These are phyloP conservation scores for Cladosporium halotolerans DNA, from an alignment of 2,329 filamentous ascomycete genomes.

Conservation along the genomic window DNA sequence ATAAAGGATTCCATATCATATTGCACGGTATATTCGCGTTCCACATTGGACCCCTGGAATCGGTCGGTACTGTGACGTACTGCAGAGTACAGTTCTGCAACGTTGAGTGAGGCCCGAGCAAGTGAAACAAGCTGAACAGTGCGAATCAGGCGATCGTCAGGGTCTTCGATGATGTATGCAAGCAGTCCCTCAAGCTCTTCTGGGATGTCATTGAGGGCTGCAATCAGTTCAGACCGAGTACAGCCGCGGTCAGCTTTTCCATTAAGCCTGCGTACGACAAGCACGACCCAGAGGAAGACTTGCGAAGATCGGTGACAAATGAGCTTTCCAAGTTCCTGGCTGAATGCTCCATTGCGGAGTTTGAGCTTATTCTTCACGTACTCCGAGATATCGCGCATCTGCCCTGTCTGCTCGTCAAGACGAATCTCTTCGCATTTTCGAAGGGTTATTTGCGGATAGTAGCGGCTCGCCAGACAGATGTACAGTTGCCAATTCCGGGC, in stretches of 20 bases:
- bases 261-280: neutral
- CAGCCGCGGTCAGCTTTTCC: neutral
- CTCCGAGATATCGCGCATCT: neutral
- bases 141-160: no score
- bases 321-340: slow-evolving; percentile 18
- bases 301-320: neutral
- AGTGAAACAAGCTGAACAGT: no score
- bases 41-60: no score
- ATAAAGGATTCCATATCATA: slow-evolving; percentile 30
- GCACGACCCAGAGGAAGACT: neutral
- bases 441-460: slow-evolving; percentile 27
- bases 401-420: neutral
- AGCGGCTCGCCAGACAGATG: slow-evolving; percentile 39
- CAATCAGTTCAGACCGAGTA: neutral
- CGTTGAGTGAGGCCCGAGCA: no score
- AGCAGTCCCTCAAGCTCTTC: neutral
- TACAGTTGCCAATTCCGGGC: slow-evolving; percentile 14
- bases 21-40: slow-evolving; percentile 15
- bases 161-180: neutral
- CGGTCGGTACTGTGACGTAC: no score
- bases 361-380: neutral
- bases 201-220: neutral
- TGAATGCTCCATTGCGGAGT: neutral
- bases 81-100: no score
- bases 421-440: neutral